phyloP scores from a whole-genome alignment of 2,329 filamentous ascomycete genomes.

The Sordariomycetes sp. region DNA sequence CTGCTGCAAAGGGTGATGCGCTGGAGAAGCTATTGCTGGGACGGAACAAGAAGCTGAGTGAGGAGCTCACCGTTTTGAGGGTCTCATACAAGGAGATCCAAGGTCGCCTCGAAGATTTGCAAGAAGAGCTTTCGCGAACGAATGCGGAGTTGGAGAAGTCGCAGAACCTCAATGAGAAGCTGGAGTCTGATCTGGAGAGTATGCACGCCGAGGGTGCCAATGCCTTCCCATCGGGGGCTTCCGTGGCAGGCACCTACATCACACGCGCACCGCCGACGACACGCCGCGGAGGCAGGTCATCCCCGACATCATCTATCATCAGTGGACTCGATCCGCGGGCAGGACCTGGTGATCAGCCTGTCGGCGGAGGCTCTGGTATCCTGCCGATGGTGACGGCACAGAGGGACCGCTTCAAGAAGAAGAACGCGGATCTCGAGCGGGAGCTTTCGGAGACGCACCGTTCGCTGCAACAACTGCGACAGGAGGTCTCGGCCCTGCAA shows the following conservation, averaged over 20 bases:
- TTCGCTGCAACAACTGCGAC: conserved; percentile 74
- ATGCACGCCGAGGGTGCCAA: conserved; percentile 81
- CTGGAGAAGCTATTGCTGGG: conserved; percentile 85
- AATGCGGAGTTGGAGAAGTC: conserved; percentile 82
- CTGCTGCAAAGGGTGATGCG: conserved; percentile 55
- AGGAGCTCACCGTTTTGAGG: conserved; percentile 84
- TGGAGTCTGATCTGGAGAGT: conserved; percentile 85
- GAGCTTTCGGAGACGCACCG: conserved; percentile 80
- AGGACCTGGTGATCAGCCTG: conserved; percentile 43
- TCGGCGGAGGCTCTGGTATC: conserved; percentile 75
- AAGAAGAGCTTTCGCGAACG: conserved; percentile 73
- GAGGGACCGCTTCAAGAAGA: conserved; percentile 95
- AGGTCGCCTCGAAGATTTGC: conserved; percentile 65
- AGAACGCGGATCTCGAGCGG: conserved; percentile 81
- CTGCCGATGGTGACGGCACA: conserved; percentile 98
- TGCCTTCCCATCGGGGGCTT: conserved; percentile 80
- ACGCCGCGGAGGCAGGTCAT: conserved; percentile 60
- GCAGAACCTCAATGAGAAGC: conserved; percentile 73
- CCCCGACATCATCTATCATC: conserved; percentile 95
- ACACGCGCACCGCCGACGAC: conserved; percentile 49
- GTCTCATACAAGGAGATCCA: conserved; percentile 93
- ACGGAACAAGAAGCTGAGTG: conserved; percentile 91
- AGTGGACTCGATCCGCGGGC: conserved; percentile 78
- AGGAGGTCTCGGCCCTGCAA: conserved; percentile 85
- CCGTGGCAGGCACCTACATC: conserved; percentile 83